These are phyloP conservation scores for Scolecobasidium constrictum DNA, from an alignment of 2,329 filamentous ascomycete species.

Conservation along the genomic window DNA sequence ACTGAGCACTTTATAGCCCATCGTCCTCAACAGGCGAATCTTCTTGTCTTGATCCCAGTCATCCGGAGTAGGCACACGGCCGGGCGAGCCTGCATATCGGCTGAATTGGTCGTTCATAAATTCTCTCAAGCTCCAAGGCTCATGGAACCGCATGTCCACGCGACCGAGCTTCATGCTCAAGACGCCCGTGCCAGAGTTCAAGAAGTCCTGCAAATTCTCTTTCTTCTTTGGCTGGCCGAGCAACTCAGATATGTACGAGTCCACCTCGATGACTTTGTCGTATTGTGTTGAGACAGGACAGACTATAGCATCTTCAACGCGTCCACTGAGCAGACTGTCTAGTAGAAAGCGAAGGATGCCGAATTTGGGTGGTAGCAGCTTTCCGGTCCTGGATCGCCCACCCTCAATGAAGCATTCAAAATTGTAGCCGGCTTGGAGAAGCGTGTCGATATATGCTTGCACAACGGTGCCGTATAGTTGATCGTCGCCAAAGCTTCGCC, in stretches of 20 bases:
- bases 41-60: constrained; percentile 42
- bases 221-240: constrained; percentile 91
- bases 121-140: constrained; percentile 80
- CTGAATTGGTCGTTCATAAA: constrained; percentile 72
- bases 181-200: constrained; percentile 71
- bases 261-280: constrained; percentile 97
- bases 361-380: constrained; percentile 88
- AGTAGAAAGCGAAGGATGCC: constrained; percentile 87
- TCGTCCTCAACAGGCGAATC: constrained; percentile 66
- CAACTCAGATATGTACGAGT: constrained; percentile 90
- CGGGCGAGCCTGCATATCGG: constrained; percentile 41
- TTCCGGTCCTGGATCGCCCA: constrained; percentile 83
- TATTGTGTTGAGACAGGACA: constrained; percentile 97
- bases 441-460: constrained; percentile 87
- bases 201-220: constrained; percentile 81
- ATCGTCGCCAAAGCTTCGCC: constrained; percentile 85
- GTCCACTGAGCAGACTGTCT: constrained; percentile 78
- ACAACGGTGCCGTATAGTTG: constrained; percentile 85
- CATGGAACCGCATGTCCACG: constrained; percentile 91
- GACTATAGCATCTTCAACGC: constrained; percentile 83
- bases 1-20: constrained; percentile 84
- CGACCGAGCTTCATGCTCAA: constrained; percentile 79
- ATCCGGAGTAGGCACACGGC: constrained; percentile 21
- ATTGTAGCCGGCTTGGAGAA: constrained; percentile 85
- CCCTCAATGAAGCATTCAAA: constrained; percentile 99